Percentiles rank a stretch among this genome's conserved stretches.
Evolutionary conservation across 2,329 filamentous ascomycete genomes (phyloP).

Genomic region (Aspergillus eucalypticola): DNA sequence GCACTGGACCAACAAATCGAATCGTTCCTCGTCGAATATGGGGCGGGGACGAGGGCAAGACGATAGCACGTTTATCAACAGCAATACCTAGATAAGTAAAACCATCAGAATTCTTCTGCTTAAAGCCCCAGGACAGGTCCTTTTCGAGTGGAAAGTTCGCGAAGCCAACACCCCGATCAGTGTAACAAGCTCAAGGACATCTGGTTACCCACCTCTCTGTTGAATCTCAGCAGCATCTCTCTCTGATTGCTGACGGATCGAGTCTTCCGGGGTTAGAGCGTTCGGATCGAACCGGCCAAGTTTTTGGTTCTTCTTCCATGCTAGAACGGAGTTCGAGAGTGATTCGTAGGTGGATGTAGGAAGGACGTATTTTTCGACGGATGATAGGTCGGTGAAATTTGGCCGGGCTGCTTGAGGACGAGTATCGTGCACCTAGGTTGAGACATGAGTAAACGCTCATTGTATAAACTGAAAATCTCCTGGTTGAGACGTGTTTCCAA

Average conservation of each 20-base stretch:
- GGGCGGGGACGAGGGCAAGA: slow-evolving; percentile 44
- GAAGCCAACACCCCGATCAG: too few relatives aligned
- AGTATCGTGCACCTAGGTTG: slow-evolving; percentile 70
- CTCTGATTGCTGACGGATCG: slow-evolving; percentile 67
- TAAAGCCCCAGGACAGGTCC: too few relatives aligned
- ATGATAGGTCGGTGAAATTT: slow-evolving; percentile 78
- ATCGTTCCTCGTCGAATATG: slow-evolving; percentile 47
- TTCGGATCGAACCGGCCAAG: slow-evolving; percentile 94
- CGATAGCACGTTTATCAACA: slow-evolving; percentile 45
- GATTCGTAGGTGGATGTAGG: slow-evolving; percentile 82
- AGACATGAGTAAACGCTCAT: too few relatives aligned
- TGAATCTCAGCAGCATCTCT: slow-evolving; percentile 62
- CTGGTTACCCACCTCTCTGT: slow-evolving; percentile 58
- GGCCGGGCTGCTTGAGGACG: slow-evolving; percentile 72
- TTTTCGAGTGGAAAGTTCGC: too few relatives aligned
- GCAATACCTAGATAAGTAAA: slow-evolving; percentile 40
- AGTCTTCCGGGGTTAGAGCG: slow-evolving; percentile 71
- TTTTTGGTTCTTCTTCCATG: slow-evolving; percentile 94
- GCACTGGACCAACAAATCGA: slow-evolving; percentile 44
- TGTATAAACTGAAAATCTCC: too few relatives aligned
- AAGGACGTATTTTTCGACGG: slow-evolving; percentile 87
- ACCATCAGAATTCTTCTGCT: background rate
- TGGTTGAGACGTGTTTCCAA: too few relatives aligned
- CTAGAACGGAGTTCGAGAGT: slow-evolving; percentile 82
- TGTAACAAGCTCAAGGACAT: too few relatives aligned